These are phyloP conservation scores for Neopestalotiopsis sp. DNA, from an alignment of 2,329 filamentous ascomycete species.

Conservation along the genomic window DNA sequence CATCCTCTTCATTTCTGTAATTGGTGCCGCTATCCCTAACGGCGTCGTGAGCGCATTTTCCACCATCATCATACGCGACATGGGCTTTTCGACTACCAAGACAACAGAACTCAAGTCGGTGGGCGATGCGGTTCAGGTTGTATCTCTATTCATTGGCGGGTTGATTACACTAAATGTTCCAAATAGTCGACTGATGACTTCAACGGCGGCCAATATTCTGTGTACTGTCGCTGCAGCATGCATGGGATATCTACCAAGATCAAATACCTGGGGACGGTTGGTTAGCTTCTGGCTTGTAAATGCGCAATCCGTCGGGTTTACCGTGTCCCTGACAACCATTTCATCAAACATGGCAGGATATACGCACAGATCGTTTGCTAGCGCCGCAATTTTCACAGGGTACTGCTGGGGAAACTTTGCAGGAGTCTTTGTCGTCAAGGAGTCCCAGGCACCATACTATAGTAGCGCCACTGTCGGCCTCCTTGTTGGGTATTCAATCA, in stretches of 20 bases:
- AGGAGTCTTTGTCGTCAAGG: slow-evolving; percentile 43
- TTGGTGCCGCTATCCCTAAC: slow-evolving; percentile 62
- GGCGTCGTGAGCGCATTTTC: slow-evolving; percentile 40
- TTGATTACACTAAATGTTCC: slow-evolving; percentile 58
- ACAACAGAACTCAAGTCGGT: slow-evolving; percentile 3
- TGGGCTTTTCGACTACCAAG: slow-evolving; percentile 16
- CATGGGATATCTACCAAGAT: slow-evolving; percentile 51
- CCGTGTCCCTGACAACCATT: slow-evolving; percentile 39
- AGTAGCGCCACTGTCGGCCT: slow-evolving; percentile 43
- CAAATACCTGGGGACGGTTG: slow-evolving; percentile 61
- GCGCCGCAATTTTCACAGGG: slow-evolving; percentile 39
- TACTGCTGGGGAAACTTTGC: slow-evolving; percentile 47
- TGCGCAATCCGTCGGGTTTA: slow-evolving; percentile 39
- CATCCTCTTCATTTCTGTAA: slow-evolving; percentile 60
- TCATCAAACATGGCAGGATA: slow-evolving; percentile 41
- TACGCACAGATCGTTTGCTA: slow-evolving; percentile 41
- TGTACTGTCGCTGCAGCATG: slow-evolving; percentile 61
- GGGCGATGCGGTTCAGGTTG: slow-evolving; percentile 61
- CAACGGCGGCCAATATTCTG: slow-evolving; percentile 60
- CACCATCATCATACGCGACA: slow-evolving; percentile 17
- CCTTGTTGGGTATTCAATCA: slow-evolving; percentile 45
- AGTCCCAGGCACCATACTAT: slow-evolving; percentile 39
- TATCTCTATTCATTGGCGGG: slow-evolving; percentile 56
- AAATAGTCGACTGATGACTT: slow-evolving; percentile 54
- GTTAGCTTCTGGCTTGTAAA: slow-evolving; percentile 60